phyloP scores from a whole-genome alignment of 108 stramenopile genomes.

The Nannochloropsis oceanica region DNA sequence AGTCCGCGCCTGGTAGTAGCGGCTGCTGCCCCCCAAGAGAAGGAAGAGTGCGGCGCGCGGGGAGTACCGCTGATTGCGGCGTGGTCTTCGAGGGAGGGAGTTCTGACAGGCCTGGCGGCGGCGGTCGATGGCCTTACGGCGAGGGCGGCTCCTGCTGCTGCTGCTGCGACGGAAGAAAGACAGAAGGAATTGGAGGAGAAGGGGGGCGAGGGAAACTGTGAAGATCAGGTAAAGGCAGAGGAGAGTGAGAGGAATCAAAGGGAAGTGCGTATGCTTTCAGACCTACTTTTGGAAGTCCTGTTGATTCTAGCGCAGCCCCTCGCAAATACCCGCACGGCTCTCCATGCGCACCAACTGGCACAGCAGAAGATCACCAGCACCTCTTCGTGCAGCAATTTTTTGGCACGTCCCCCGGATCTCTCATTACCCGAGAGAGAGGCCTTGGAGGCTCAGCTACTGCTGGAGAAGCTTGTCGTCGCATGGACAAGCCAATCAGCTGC shows the following conservation, averaged over 20 bases:
- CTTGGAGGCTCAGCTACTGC: not conserved
- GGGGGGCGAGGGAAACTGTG: not conserved
- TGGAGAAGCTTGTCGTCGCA: not conserved
- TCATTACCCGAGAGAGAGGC: not conserved
- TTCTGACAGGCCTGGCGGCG: not conserved
- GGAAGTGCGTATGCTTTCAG: not conserved
- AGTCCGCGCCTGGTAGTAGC: not conserved
- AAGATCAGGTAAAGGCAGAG: not conserved
- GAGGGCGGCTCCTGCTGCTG: not conserved
- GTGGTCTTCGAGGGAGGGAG: not conserved
- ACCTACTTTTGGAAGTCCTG: not conserved
- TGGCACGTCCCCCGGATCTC: not conserved
- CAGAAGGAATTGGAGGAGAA: not conserved
- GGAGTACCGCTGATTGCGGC: not conserved
- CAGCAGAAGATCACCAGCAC: not conserved
- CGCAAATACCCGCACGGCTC: not conserved
- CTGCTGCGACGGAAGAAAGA: not conserved
- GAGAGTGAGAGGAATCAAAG: not conserved
- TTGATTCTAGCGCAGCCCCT: not conserved
- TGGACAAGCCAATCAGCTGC: not conserved
- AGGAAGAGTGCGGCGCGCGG: not conserved
- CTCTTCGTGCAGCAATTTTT: not conserved
- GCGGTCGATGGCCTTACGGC: not conserved
- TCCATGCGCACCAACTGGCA: not conserved
- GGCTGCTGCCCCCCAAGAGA: not conserved